Percentiles rank a stretch among this genome's conserved stretches.
These are phyloP conservation scores for Calycina marina DNA, from an alignment of 2,329 filamentous ascomycete genomes.

Conservation along the genomic window DNA sequence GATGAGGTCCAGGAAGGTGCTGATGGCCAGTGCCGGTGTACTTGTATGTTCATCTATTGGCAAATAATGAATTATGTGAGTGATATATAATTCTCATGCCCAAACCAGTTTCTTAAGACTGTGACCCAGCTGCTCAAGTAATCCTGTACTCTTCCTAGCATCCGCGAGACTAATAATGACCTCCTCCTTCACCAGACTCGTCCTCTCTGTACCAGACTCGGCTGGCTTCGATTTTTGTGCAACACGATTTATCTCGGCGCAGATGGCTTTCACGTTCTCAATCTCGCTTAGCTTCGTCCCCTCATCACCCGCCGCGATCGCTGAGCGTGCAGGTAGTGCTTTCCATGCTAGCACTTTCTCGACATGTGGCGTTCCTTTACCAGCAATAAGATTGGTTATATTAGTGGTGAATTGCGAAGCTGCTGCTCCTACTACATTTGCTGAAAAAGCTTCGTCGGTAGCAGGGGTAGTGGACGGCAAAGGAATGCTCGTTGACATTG, in stretches of 20 bases:
- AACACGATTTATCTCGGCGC: slow-evolving; percentile 61
- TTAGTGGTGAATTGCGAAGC: slow-evolving; percentile 4
- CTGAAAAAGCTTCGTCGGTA: slow-evolving; percentile 9
- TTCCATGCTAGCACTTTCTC: slow-evolving; percentile 37
- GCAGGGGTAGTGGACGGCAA: slow-evolving; percentile 9
- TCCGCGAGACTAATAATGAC: slow-evolving; percentile 76
- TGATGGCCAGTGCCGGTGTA: no score
- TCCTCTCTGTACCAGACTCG: slow-evolving; percentile 24
- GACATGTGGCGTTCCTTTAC: slow-evolving; percentile 6
- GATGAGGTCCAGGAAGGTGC: no score
- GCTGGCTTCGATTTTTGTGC: slow-evolving; percentile 33
- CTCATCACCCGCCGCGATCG: slow-evolving; percentile 18
- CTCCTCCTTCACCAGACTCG: slow-evolving; percentile 35
- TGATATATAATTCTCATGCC: no score
- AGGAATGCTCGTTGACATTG: slow-evolving; percentile 45
- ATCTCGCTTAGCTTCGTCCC: slow-evolving; percentile 8
- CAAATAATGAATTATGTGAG: neutral
- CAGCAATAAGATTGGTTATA: slow-evolving; percentile 8
- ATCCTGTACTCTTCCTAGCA: slow-evolving; percentile 72
- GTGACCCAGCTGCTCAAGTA: slow-evolving; percentile 78
- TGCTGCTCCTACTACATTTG: slow-evolving; percentile 6
- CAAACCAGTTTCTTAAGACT: slow-evolving; percentile 90
- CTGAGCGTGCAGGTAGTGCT: slow-evolving; percentile 33
- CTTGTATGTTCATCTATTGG: neutral
- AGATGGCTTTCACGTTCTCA: slow-evolving; percentile 34